A percentile compares a stretch with the other conserved stretches of the same genome.
These are phyloP conservation scores for Tephrocybe sp. DNA, from an alignment of 768 basidiomycete species.

Conservation along the genomic window DNA sequence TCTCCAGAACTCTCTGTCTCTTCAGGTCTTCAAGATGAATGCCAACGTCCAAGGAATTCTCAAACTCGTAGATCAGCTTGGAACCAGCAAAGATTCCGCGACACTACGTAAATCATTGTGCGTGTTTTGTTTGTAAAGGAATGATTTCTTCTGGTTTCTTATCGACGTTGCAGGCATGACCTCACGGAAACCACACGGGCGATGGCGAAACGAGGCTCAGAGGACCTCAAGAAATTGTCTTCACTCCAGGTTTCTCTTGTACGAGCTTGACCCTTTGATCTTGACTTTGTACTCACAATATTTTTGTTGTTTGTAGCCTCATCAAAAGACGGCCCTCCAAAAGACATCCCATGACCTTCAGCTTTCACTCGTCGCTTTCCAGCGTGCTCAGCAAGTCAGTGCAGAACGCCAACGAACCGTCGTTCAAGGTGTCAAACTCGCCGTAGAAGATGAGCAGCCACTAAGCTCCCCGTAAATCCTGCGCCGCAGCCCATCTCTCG, in stretches of 20 bases:
- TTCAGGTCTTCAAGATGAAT: conserved; percentile 99
- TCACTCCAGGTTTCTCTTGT: conserved; percentile 62
- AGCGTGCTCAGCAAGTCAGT: conserved; percentile 85
- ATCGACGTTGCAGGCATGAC: conserved; percentile 63
- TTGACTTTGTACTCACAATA: conserved; percentile 1
- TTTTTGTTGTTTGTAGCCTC: conserved; percentile 47
- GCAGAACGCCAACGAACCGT: conserved; percentile 88
- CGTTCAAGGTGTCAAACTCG: conserved; percentile 81
- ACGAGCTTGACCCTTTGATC: conserved; percentile 19
- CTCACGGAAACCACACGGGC: conserved; percentile 91
- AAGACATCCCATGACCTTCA: conserved; percentile 95
- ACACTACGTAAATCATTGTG: conserved; percentile 81
- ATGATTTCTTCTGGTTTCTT: conserved; percentile 3
- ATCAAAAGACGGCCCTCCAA: conserved; percentile 78
- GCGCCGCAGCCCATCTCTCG: conserved; percentile 1
- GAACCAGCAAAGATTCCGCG: conserved; percentile 78
- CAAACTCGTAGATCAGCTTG: conserved; percentile 95
- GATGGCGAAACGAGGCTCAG: conserved; percentile 92
- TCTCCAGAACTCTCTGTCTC: conserved; percentile 75
- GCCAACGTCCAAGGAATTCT: conserved; percentile 94
- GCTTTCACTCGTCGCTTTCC: conserved; percentile 85
- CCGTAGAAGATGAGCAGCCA: conserved; percentile 70
- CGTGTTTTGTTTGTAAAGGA: conserved; percentile 32
- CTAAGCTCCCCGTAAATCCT: conserved; percentile 24
- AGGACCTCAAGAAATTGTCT: conserved; percentile 88